Conservation (phyloP, 192 early-diverging fungal species). For the Umbelopsis sp. region DNA sequence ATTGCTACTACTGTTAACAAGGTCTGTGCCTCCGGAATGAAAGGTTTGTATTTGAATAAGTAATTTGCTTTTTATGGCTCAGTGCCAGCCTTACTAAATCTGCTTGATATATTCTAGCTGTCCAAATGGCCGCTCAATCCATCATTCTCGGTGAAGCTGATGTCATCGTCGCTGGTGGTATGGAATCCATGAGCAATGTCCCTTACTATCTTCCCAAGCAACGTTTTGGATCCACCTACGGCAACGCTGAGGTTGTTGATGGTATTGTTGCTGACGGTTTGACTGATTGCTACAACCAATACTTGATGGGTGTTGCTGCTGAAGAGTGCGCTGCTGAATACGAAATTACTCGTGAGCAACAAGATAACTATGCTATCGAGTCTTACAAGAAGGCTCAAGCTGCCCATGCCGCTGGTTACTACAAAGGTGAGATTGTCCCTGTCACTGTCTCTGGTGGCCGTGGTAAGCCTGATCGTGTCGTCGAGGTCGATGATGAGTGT, state of each 20-base stretch:
- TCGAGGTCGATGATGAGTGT: slow-evolving; percentile 67
- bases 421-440: slow-evolving; percentile 72
- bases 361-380: slow-evolving; percentile 76
- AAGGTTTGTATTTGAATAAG: slow-evolving; percentile 34
- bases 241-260: slow-evolving; percentile 71
- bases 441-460: slow-evolving; percentile 69
- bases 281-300: slow-evolving; percentile 73
- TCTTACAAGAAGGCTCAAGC: slow-evolving; percentile 80
- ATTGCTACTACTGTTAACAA: slow-evolving; percentile 83
- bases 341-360: slow-evolving; percentile 76
- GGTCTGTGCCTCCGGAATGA: slow-evolving; percentile 85
- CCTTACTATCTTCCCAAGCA: slow-evolving; percentile 82
- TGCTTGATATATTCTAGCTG: slow-evolving; percentile 37
- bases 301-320: slow-evolving; percentile 80
- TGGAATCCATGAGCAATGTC: slow-evolving; percentile 84
- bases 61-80: neutral
- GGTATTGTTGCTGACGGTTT: slow-evolving; percentile 78
- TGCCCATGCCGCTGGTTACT: slow-evolving; percentile 60
- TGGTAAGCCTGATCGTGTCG: slow-evolving; percentile 64
- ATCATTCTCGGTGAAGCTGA: slow-evolving; percentile 75
- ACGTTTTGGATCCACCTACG: slow-evolving; percentile 80
- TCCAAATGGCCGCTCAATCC: slow-evolving; percentile 72
- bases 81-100: neutral
- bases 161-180: slow-evolving; percentile 74
- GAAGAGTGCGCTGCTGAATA: slow-evolving; percentile 81